Evolutionary conservation across 2,329 filamentous ascomycete species (phyloP).

Genomic region (Falciphora oryzae): DNA sequence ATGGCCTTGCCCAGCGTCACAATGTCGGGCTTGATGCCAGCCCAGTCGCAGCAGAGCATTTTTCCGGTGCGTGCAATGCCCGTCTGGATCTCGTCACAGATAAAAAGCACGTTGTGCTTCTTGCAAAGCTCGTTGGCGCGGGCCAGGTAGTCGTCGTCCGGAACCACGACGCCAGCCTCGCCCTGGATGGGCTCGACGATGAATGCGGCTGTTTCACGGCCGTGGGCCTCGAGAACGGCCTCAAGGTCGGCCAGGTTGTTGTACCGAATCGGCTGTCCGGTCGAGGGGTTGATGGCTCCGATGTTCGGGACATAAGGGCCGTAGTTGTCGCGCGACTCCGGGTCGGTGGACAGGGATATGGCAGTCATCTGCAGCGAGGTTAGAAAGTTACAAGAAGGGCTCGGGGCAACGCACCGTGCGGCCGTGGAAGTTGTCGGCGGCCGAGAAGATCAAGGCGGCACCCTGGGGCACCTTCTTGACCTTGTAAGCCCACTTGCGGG

Average conservation of each 20-base stretch:
- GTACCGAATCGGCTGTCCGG: conserved; percentile 73
- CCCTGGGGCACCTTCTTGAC: conserved; percentile 82
- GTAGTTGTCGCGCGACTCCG: conserved; percentile 94
- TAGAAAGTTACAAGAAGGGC: conserved; percentile 4
- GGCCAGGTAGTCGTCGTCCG: conserved; percentile 79
- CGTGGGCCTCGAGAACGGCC: conserved; percentile 71
- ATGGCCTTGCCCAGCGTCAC: conserved; percentile 96
- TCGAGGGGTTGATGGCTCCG: conserved; percentile 69
- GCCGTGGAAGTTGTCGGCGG: conserved; percentile 91
- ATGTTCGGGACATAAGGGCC: conserved; percentile 91
- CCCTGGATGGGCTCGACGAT: conserved; percentile 96
- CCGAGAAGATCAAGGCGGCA: conserved; percentile 79
- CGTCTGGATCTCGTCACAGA: conserved; percentile 98
- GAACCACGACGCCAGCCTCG: conserved; percentile 93
- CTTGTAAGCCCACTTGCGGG: conserved; percentile 97
- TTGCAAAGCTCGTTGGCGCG: conserved; percentile 81
- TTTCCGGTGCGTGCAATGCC: conserved; percentile 92
- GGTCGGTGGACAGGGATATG: conserved; percentile 91
- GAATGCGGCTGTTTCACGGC: conserved; percentile 83
- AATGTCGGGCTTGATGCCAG: conserved; percentile 89
- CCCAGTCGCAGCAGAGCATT: conserved; percentile 92
- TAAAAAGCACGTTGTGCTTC: conserved; percentile 91
- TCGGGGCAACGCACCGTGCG: conserved; percentile 62
- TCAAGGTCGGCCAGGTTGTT: conserved; percentile 80
- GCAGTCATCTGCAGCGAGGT: conserved; percentile 65